phyloP scores from a whole-genome alignment of 176 grass and related monocot genomes.

The Triticum turgidum region DNA sequence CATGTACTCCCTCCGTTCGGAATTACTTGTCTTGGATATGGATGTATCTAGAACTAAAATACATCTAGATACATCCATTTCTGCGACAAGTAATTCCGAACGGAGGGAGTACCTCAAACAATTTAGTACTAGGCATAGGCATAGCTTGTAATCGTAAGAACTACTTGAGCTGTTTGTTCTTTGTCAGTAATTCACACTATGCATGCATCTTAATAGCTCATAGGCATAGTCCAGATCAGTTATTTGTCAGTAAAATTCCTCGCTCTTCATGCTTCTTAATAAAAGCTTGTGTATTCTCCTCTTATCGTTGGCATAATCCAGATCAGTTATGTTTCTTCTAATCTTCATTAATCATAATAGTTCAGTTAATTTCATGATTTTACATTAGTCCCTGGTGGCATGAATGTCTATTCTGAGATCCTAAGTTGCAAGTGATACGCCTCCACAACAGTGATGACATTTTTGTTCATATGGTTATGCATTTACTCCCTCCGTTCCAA shows the following conservation, averaged over 20 bases:
- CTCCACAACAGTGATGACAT: background rate
- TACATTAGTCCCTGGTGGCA: background rate
- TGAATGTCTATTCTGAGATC: background rate
- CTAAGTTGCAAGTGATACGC: conserved; percentile 1
- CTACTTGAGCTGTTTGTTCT: background rate
- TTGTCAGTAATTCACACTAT: background rate
- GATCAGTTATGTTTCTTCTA: background rate
- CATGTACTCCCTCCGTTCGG: background rate
- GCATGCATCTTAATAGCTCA: background rate
- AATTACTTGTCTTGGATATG: too few species aligned
- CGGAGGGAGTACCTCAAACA: background rate
- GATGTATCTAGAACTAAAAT: too few species aligned
- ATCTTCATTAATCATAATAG: background rate
- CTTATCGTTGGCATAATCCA: conserved; percentile 13
- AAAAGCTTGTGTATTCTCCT: background rate
- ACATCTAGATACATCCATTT: too few species aligned
- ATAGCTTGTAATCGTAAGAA: too few species aligned
- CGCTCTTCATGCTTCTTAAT: background rate
- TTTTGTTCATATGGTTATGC: background rate
- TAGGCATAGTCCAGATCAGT: background rate
- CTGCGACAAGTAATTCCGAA: too few species aligned
- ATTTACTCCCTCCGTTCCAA: background rate
- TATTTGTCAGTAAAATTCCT: background rate
- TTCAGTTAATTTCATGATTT: conserved; percentile 19
- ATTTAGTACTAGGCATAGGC: background rate